These are phyloP conservation scores for Phaeosphaeria sp. DNA, from an alignment of 2,329 filamentous ascomycete genomes.

Conservation along the genomic window DNA sequence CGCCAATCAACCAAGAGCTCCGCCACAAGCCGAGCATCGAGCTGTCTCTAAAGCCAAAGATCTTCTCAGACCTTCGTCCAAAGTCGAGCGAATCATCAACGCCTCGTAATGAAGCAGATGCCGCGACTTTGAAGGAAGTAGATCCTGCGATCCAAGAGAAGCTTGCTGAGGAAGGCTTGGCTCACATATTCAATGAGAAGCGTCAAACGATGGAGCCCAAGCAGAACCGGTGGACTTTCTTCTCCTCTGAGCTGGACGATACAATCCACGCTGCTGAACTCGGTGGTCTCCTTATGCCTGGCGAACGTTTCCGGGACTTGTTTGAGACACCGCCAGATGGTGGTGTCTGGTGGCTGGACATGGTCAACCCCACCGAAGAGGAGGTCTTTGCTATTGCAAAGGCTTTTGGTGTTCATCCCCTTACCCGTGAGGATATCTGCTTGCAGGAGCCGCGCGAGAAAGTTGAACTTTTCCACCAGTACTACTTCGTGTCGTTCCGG, in stretches of 20 bases:
- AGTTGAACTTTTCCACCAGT: slow-evolving; percentile 95
- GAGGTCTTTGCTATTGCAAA: slow-evolving; percentile 89
- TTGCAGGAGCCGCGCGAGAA: slow-evolving; percentile 97
- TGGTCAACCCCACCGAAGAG: slow-evolving; percentile 86
- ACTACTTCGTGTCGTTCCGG: slow-evolving; percentile 98
- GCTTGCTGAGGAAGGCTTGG: slow-evolving; percentile 45
- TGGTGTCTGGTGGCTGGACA: slow-evolving; percentile 99
- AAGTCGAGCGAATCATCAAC: slow-evolving; percentile 41
- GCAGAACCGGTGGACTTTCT: slow-evolving; percentile 90
- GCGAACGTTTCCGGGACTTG: slow-evolving; percentile 86
- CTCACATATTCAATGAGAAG: slow-evolving; percentile 44
- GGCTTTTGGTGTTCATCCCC: slow-evolving; percentile 91
- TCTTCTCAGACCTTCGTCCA: slow-evolving; percentile 69
- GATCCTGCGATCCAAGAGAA: slow-evolving; percentile 53
- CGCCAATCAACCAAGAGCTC: slow-evolving; percentile 53
- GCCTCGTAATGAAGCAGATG: slow-evolving; percentile 46
- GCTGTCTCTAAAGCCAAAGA: slow-evolving; percentile 57
- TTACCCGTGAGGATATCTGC: slow-evolving; percentile 95
- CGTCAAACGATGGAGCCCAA: slow-evolving; percentile 52
- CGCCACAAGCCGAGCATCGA: slow-evolving; percentile 43
- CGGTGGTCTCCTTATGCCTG: slow-evolving; percentile 85
- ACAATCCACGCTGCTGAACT: slow-evolving; percentile 91
- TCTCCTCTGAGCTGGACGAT: slow-evolving; percentile 92
- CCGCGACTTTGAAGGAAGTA: slow-evolving; percentile 33
- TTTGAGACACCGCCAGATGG: slow-evolving; percentile 74